These are phyloP conservation scores for Aspergillus brasiliensis DNA, from an alignment of 2,329 filamentous ascomycete genomes.

Conservation along the genomic window DNA sequence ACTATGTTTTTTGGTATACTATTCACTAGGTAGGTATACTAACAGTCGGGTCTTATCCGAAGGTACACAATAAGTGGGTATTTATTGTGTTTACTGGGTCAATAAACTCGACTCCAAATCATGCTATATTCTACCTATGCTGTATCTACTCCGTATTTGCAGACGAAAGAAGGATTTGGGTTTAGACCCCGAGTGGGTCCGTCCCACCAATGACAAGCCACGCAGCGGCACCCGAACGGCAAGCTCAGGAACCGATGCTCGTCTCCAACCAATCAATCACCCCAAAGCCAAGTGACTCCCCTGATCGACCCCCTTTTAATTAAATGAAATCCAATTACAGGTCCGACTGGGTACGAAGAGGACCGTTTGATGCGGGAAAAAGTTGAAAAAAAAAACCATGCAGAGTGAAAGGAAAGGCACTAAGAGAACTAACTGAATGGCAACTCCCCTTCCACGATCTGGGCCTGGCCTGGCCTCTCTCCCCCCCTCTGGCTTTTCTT, in stretches of 20 bases:
- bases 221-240: neutral
- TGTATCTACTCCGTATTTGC: too few relatives aligned
- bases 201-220: constrained; percentile 12
- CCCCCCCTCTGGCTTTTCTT: constrained; percentile 10
- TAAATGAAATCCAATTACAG: constrained; percentile 15
- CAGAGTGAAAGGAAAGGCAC: neutral
- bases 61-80: too few relatives aligned
- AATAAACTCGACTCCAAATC: too few relatives aligned
- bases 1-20: too few relatives aligned
- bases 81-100: too few relatives aligned
- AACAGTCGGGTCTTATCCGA: too few relatives aligned
- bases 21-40: too few relatives aligned
- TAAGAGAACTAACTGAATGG: neutral
- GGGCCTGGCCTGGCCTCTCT: neutral
- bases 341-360: constrained; percentile 3
- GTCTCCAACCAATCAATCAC: constrained; percentile 14
- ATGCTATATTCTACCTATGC: too few relatives aligned
- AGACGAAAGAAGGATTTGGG: too few relatives aligned
- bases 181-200: neutral
- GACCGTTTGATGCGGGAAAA: neutral
- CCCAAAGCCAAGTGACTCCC: constrained; percentile 4
- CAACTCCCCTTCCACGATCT: neutral
- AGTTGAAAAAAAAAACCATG: constrained; percentile 2
- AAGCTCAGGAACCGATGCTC: constrained; percentile 20
- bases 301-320: constrained; percentile 26